These are phyloP conservation scores for Rhizopogon rudus DNA, from an alignment of 768 basidiomycete genomes.

Conservation along the genomic window DNA sequence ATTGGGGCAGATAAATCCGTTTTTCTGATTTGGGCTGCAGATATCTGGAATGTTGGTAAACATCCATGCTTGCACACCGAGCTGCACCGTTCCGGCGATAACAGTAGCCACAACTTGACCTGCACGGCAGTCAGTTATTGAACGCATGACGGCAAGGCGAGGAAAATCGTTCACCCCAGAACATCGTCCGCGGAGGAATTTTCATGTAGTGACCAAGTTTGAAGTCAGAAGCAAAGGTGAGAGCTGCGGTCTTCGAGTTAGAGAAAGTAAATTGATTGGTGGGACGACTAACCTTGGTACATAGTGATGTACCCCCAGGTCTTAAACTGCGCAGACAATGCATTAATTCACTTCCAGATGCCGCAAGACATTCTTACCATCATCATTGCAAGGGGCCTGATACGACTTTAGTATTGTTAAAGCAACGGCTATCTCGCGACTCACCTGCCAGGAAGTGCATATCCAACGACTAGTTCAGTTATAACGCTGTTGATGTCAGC, in stretches of 20 bases:
- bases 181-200: slow-evolving; percentile 27
- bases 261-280: slow-evolving; percentile 42
- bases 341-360: slow-evolving; percentile 9
- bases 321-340: slow-evolving; percentile 40
- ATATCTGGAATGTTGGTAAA: slow-evolving; percentile 38
- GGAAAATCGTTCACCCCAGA: slow-evolving; percentile 13
- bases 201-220: slow-evolving; percentile 27
- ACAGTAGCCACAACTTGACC: slow-evolving; percentile 33
- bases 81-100: slow-evolving; percentile 36
- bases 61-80: slow-evolving; percentile 42
- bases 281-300: slow-evolving; percentile 38
- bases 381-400: slow-evolving; percentile 68
- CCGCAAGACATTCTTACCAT: slow-evolving; percentile 29
- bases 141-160: not conserved
- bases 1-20: slow-evolving; percentile 66
- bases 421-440: not conserved
- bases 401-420: not conserved
- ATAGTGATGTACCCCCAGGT: slow-evolving; percentile 66
- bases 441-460: slow-evolving; percentile 41
- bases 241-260: slow-evolving; percentile 39
- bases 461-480: slow-evolving; percentile 68
- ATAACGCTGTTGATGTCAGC: slow-evolving; percentile 37
- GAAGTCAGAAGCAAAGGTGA: slow-evolving; percentile 31
- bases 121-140: slow-evolving; percentile 13
- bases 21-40: slow-evolving; percentile 41